Conservation (phyloP, 306 rosid species). For the Trifolium fragiferum region DNA sequence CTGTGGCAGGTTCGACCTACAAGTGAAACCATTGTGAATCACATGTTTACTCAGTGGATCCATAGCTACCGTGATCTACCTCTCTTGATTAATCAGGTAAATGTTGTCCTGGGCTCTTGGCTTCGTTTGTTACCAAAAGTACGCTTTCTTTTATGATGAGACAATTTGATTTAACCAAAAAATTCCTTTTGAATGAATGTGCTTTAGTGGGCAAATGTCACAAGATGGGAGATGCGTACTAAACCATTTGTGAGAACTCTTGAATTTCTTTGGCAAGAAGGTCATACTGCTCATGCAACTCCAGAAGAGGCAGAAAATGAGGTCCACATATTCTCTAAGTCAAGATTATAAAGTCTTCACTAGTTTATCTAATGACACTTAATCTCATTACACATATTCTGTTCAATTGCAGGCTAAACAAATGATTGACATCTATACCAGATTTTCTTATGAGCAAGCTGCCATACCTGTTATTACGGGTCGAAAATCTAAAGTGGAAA, state of each 20-base stretch:
- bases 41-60: constrained; percentile 98
- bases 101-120: not conserved
- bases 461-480: constrained; percentile 95
- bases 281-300: constrained; percentile 95
- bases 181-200: constrained; percentile 38
- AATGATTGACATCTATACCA: constrained; percentile 94
- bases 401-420: constrained; percentile 82
- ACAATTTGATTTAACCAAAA: constrained; percentile 4
- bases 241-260: constrained; percentile 96
- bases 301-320: constrained; percentile 93
- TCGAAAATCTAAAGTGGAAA: constrained; percentile 92
- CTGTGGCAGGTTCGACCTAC: constrained; percentile 96
- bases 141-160: constrained; percentile 11
- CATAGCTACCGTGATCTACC: constrained; percentile 98
- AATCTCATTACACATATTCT: constrained; percentile 38
- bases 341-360: constrained; percentile 11
- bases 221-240: constrained; percentile 99
- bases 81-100: constrained; percentile 87
- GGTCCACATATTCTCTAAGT: constrained; percentile 53
- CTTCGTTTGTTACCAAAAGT: constrained; percentile 13
- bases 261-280: constrained; percentile 99
- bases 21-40: constrained; percentile 95
- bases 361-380: not conserved
- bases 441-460: constrained; percentile 88
- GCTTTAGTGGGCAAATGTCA: constrained; percentile 92